Percentiles rank a stretch among this genome's conserved stretches.
Evolutionary conservation across 371 early-diverging fungal species (phyloP).

Genomic region (Actinomucor elegans): DNA sequence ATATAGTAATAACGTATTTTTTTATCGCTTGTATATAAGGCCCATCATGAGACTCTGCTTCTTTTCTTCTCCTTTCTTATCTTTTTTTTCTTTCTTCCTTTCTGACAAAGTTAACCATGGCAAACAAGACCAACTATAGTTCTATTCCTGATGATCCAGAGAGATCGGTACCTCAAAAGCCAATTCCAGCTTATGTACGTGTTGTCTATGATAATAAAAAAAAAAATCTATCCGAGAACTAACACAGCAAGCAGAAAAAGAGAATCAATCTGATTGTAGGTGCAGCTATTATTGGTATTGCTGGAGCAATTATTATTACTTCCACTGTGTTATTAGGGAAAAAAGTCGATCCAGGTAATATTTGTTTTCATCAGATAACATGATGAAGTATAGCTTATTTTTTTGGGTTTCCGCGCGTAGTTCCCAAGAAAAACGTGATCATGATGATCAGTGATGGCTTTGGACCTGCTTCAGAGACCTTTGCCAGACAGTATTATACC

Average conservation of each 20-base stretch:
- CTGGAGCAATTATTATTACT: constrained; percentile 11
- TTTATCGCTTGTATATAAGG: too few relatives aligned
- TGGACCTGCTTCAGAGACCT: constrained; percentile 91
- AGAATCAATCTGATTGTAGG: constrained; percentile 16
- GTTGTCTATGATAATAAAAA: background rate
- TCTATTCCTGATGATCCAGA: constrained; percentile 19
- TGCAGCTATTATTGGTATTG: constrained; percentile 10
- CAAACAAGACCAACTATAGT: constrained; percentile 14
- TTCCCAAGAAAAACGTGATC: constrained; percentile 70
- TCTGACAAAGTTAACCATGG: background rate
- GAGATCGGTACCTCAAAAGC: background rate
- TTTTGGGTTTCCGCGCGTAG: too few relatives aligned
- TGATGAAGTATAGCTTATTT: too few relatives aligned
- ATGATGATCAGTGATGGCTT: constrained; percentile 94
- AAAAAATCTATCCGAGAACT: background rate
- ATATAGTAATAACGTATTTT: too few relatives aligned
- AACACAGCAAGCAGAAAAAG: constrained; percentile 5
- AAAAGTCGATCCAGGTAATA: constrained; percentile 14
- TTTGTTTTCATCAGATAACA: background rate
- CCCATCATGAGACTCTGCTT: too few relatives aligned
- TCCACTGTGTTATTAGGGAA: constrained; percentile 8
- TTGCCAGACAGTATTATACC: constrained; percentile 77
- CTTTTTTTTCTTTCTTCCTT: background rate
- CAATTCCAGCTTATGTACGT: constrained; percentile 4
- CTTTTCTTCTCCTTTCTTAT: background rate